These are phyloP conservation scores for Quercus engelmannii DNA, from an alignment of 306 rosid genomes.

Conservation along the genomic window DNA sequence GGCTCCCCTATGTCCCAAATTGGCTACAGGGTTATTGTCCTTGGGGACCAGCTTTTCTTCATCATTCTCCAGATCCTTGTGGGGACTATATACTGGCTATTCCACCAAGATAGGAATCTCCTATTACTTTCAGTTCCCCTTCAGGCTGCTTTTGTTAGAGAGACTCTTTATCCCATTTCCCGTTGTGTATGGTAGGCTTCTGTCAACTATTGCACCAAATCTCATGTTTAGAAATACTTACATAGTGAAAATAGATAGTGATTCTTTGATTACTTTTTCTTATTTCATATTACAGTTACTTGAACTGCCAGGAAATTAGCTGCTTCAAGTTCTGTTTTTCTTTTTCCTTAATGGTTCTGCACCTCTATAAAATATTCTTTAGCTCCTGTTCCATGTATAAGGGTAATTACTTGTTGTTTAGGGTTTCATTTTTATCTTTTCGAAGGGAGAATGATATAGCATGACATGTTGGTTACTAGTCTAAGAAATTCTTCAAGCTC, in stretches of 20 bases:
- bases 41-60: background rate
- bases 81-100: background rate
- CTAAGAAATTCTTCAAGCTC: constrained; percentile 11
- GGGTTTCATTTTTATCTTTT: background rate
- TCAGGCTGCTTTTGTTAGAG: background rate
- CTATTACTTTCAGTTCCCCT: constrained; percentile 7
- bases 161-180: constrained; percentile 14
- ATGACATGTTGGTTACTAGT: constrained; percentile 13
- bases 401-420: constrained; percentile 9
- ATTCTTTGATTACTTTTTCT: background rate
- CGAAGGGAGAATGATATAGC: background rate
- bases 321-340: background rate
- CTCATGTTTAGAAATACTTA: background rate
- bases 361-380: background rate
- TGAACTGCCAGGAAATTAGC: constrained; percentile 10
- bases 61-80: background rate
- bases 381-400: background rate
- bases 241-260: background rate
- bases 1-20: background rate
- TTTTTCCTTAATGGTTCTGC: background rate
- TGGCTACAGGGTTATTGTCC: background rate
- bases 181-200: constrained; percentile 10
- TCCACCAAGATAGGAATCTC: background rate
- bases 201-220: constrained; percentile 21
- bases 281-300: background rate